Base-by-base conservation (phyloP, 2,329 filamentous ascomycete genomes). In the Diaporthe longicolla region DNA sequence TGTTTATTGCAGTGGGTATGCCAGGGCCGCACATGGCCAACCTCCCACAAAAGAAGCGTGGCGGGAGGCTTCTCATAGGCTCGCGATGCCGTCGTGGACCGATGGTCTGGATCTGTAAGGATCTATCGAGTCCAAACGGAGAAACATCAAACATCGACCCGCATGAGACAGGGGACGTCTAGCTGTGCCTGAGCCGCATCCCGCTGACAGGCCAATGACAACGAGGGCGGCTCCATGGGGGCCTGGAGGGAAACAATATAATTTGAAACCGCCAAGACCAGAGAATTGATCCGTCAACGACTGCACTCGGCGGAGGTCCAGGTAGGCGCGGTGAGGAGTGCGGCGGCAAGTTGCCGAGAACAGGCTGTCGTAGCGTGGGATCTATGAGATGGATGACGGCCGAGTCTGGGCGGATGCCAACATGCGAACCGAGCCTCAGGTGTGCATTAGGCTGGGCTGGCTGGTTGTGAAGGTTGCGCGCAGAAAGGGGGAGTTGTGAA, bases 111-210 rank as follows among this genome's bases (percentile, higher is more conserved):
- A 43, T 63, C 66, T 71, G 65, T 61, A 66, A 66, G 61, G 71
- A 70, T 45, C 21, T 63, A 24, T 61, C 19, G 37, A 75, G 24
- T 45, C 50, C 61, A 71, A 26, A 63, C 54, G 54, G 71, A 66
- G 58, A 73, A 75, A 75, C 71, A 75, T 75, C 73, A 75, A 75
- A 73, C 70, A 70, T 71, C 26, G 69, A 63, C 45, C 69, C 45
- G 45, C 37, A 48, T 61, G 68, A 75, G 65, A 61, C 73, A 68
- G 73, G 73, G 73, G 74, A 43, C 26, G 10, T 11, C 24, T 57
- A 24, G 35, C 26, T 52, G 48, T 65, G 57, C 57, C 66, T 61
- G 74, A 75, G 74, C 74, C 74, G 74, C 74, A 75, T 54, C 24
- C 32, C 63, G 17, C 40, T n/a, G 32, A n/a, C 24, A 45, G 71